Evolutionary conservation across 768 basidiomycete genomes (phyloP).

Genomic region (Naganishia onofrii): DNA sequence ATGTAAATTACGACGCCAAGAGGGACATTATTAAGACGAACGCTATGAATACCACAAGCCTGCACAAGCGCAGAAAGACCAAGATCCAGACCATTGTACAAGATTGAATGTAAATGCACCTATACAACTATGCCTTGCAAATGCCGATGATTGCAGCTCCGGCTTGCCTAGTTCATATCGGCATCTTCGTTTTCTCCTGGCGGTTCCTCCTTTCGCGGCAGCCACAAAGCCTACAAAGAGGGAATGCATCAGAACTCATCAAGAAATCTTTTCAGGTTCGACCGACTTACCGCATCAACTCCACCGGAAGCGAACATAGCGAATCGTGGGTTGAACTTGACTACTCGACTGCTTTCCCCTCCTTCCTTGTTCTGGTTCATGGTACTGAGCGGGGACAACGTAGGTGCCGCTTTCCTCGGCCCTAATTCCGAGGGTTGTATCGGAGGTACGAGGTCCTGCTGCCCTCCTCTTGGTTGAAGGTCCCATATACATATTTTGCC

Average conservation of each 20-base stretch:
- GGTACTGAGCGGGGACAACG: conserved; percentile 58
- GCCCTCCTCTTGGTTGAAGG: conserved; percentile 56
- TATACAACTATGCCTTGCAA: background rate
- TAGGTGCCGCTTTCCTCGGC: conserved; percentile 54
- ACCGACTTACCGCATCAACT: conserved; percentile 64
- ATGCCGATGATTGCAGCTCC: background rate
- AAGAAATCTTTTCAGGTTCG: conserved; percentile 35
- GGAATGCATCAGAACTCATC: conserved; percentile 51
- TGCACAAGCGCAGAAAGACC: background rate
- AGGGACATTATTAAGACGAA: background rate
- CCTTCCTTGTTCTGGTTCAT: conserved; percentile 69
- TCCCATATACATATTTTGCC: conserved; percentile 89
- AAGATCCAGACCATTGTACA: background rate
- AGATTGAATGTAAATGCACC: background rate
- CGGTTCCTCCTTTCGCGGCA: conserved; percentile 57
- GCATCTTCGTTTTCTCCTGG: conserved; percentile 38
- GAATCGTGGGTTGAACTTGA: conserved; percentile 82
- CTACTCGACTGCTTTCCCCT: conserved; percentile 71
- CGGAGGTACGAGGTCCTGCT: conserved; percentile 14
- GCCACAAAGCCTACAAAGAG: conserved; percentile 57
- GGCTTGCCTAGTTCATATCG: background rate
- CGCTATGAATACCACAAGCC: background rate
- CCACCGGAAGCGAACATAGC: conserved; percentile 67
- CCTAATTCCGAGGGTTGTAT: conserved; percentile 27
- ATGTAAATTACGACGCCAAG: background rate